Base-by-base conservation (phyloP, 257 asterid species). In the Sherardia arvensis region DNA sequence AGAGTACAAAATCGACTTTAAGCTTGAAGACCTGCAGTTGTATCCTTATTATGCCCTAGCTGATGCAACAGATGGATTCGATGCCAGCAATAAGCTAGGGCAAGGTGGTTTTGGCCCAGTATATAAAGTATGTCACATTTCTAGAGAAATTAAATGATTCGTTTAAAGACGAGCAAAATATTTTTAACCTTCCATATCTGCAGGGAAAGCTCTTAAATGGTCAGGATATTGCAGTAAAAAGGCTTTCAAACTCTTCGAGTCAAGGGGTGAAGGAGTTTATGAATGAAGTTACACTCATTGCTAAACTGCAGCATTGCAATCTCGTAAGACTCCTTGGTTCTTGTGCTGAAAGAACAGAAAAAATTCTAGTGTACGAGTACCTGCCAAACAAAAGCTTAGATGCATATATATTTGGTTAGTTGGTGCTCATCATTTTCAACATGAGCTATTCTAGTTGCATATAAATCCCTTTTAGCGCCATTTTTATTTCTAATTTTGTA, bases 31-130 rank as follows among this genome's bases (percentile, higher is more conserved):
- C 47, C 43, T 69, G 3, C 73, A 26, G 8, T 17, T 69, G 0
- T 69, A 33, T 25, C 33, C 23, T 8, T 69, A 76, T 43, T 73
- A 71, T 59, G 45, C 66, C 12, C 73, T 84, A 54, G 76, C 66
- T 18, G 73, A 56, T 27, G 88, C 89, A 25, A 86, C 91, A 0
- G 43, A 72, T 38, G 61, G 63, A 47, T 84, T 86, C 65, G 70
- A 79, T 21, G 62, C 73, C 1, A 69, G 43, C 11, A 78, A 63
- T 58, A 67, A 56, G 78, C 84, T 84, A 18, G 89, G 89, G 48
- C 75, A 67, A 79, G 91, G 91, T 20, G 89, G 88, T 32, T 86
- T 86, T 76, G 89, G 87, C 62, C 71, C 79, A 11, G 95, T 86
- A 25, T 86, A 75, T 67, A 84, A 78, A 84, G 95, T 84, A 74